These are phyloP conservation scores for Ascochyta viciae-villosae DNA, from an alignment of 2,329 filamentous ascomycete species.

Conservation along the genomic window DNA sequence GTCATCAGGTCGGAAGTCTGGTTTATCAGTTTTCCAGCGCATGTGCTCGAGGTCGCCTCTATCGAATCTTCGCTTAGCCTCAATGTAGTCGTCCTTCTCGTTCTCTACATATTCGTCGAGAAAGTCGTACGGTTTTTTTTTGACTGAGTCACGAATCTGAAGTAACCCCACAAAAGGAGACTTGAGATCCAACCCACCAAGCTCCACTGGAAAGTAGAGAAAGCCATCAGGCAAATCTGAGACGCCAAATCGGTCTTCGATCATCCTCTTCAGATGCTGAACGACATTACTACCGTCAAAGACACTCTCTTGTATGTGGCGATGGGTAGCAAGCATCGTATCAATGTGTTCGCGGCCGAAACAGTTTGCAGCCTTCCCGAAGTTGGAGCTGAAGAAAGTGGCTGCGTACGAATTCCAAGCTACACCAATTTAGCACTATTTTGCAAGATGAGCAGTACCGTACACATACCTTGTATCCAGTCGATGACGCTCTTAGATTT, in stretches of 20 bases:
- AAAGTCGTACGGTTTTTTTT: constrained; percentile 48
- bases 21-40: constrained; percentile 11
- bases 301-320: constrained; percentile 57
- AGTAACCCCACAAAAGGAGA: constrained; percentile 60
- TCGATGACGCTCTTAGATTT: constrained; percentile 44
- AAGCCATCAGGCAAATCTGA: constrained; percentile 58
- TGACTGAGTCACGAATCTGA: constrained; percentile 49
- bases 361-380: constrained; percentile 61
- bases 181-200: constrained; percentile 59
- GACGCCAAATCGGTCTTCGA: constrained; percentile 61
- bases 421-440: constrained; percentile 1
- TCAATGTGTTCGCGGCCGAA: constrained; percentile 61
- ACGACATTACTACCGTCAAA: constrained; percentile 50
- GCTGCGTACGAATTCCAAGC: constrained; percentile 62
- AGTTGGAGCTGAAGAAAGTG: constrained; percentile 62
- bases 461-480: constrained; percentile 35
- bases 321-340: constrained; percentile 59
- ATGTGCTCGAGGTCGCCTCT: constrained; percentile 20
- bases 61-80: constrained; percentile 39
- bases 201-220: constrained; percentile 60
- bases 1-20: constrained; percentile 20
- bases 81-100: constrained; percentile 46
- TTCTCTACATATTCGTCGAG: constrained; percentile 52
- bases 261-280: constrained; percentile 54
- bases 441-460: no score